phyloP scores from a whole-genome alignment of 106 monocot genomes.

The Dactylorhiza incarnata region DNA sequence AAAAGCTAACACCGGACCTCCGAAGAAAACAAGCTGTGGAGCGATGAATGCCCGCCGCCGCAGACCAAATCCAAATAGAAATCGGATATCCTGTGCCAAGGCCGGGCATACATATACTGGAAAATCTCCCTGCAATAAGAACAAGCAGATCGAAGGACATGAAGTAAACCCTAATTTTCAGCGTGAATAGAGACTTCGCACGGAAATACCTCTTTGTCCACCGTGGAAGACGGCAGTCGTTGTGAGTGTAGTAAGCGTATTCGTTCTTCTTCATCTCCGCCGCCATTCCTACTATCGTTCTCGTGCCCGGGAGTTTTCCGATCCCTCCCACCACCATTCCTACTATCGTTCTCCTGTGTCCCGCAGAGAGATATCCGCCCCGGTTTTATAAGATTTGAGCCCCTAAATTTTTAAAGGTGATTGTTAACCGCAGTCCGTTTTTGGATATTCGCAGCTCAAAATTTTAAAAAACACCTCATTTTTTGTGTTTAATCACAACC shows the following conservation, averaged over 20 bases:
- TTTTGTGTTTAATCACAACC: no score
- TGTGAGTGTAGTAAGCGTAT: conserved; percentile 57
- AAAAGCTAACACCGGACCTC: conserved; percentile 6
- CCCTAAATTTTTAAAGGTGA: no score
- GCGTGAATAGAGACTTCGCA: neutral
- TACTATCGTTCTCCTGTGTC: no score
- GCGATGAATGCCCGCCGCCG: conserved; percentile 22
- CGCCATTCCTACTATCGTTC: neutral
- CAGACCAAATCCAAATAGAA: conserved; percentile 67
- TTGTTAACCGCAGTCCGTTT: no score
- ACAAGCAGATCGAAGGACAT: neutral
- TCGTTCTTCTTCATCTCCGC: conserved; percentile 20
- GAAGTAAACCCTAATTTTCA: neutral
- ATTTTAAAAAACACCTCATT: no score
- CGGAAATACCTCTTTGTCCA: conserved; percentile 56
- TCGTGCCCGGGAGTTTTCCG: conserved; percentile 5
- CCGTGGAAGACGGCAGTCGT: conserved; percentile 44
- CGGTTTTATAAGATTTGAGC: no score
- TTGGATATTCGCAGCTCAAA: no score
- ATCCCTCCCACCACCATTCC: neutral
- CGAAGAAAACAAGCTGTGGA: conserved; percentile 28
- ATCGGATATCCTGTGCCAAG: conserved; percentile 54
- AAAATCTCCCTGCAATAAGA: conserved; percentile 51
- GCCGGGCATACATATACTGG: conserved; percentile 58
- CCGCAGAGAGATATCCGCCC: no score